Percentiles rank a stretch among this genome's conserved stretches.
These are phyloP conservation scores for Pseudozyma sp. DNA, from an alignment of 1,284 basidiomycete genomes.

Conservation along the genomic window DNA sequence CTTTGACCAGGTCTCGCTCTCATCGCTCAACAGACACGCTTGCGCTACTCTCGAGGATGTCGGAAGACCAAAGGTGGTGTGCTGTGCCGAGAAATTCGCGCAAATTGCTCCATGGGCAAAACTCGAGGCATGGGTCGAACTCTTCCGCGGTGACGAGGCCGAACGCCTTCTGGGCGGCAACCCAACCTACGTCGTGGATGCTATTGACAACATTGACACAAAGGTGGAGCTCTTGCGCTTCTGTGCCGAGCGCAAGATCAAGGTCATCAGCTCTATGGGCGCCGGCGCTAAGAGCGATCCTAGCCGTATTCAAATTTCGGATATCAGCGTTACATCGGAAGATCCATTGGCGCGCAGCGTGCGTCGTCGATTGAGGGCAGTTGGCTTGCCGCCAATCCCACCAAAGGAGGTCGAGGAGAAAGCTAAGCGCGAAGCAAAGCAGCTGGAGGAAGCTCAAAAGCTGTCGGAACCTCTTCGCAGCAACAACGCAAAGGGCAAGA, in stretches of 20 bases:
- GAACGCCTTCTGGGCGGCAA: constrained; percentile 48
- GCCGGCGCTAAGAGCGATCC: constrained; percentile 97
- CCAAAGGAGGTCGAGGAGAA: constrained; percentile 48
- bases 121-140: constrained; percentile 72
- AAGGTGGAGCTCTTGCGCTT: constrained; percentile 73
- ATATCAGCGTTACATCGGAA: constrained; percentile 91
- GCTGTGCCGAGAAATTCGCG: constrained; percentile 79
- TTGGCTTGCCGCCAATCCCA: constrained; percentile 58
- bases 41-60: constrained; percentile 91
- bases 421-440: constrained; percentile 27
- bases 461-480: constrained; percentile 4
- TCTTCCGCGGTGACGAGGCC: constrained; percentile 43
- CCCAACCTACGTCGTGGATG: constrained; percentile 66
- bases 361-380: constrained; percentile 78
- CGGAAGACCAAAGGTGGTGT: constrained; percentile 90
- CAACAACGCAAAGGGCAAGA: constrained; percentile 14
- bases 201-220: constrained; percentile 95
- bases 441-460: constrained; percentile 36
- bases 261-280: constrained; percentile 90
- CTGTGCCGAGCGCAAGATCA: constrained; percentile 61
- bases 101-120: constrained; percentile 78
- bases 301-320: constrained; percentile 91
- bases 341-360: constrained; percentile 94
- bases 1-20: constrained; percentile 71
- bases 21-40: constrained; percentile 78